Evolutionary conservation across 371 early-diverging fungal genomes (phyloP).

Genomic region (Massospora cicadina): DNA sequence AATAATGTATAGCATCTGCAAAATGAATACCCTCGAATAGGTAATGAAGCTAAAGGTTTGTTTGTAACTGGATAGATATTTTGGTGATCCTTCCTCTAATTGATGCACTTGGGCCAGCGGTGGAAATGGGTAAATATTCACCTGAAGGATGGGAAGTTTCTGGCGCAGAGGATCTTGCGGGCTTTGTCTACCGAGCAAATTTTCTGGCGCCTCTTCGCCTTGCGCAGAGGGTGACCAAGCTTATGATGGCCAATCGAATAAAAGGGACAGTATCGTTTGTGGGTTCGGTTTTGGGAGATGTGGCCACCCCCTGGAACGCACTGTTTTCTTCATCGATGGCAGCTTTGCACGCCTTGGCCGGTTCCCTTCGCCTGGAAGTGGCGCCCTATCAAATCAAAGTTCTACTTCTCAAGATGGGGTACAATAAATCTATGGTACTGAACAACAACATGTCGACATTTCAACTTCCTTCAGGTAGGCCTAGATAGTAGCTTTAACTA

Average conservation of each 20-base stretch:
- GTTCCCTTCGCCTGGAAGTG: neutral
- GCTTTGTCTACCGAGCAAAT: neutral
- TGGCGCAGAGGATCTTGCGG: neutral
- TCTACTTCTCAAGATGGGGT: neutral
- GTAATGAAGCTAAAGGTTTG: neutral
- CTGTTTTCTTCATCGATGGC: neutral
- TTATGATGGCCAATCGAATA: neutral
- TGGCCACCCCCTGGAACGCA: neutral
- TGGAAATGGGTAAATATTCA: neutral
- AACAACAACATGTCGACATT: neutral
- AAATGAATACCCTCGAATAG: neutral
- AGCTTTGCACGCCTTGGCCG: neutral
- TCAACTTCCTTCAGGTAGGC: neutral
- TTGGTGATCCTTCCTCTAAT: neutral
- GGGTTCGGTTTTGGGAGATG: neutral
- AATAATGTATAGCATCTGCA: neutral
- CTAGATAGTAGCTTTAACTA: neutral
- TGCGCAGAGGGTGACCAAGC: neutral
- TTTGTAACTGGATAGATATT: neutral
- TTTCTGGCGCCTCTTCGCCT: neutral
- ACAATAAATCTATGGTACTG: neutral
- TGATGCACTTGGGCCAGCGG: neutral
- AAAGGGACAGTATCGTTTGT: neutral
- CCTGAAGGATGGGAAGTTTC: neutral
- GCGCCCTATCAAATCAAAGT: neutral